These are phyloP conservation scores for Pseudodiploospora longispora DNA, from an alignment of 2,329 filamentous ascomycete genomes.

Conservation along the genomic window DNA sequence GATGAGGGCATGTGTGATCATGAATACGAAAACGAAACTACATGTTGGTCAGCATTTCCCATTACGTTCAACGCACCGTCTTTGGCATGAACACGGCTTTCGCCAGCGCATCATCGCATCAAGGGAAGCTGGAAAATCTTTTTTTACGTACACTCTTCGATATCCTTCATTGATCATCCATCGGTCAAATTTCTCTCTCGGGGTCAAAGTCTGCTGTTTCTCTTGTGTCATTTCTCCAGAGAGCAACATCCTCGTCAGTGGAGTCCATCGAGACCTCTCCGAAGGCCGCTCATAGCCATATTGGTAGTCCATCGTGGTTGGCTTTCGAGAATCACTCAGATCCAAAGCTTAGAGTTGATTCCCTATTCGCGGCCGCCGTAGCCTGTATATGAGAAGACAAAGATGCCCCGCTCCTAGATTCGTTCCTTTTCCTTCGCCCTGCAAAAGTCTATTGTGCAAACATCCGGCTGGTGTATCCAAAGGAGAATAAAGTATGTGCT, in stretches of 20 bases:
- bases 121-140: too few relatives aligned
- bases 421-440: too few relatives aligned
- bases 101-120: too few relatives aligned
- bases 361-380: too few relatives aligned
- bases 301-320: slow-evolving; percentile 19
- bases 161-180: slow-evolving; percentile 92
- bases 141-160: slow-evolving; percentile 58
- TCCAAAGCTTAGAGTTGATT: too few relatives aligned
- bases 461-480: too few relatives aligned
- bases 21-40: slow-evolving; percentile 71
- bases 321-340: too few relatives aligned
- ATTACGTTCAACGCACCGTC: background rate
- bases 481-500: too few relatives aligned
- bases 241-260: slow-evolving; percentile 72
- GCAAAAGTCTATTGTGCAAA: too few relatives aligned
- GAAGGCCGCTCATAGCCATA: slow-evolving; percentile 33
- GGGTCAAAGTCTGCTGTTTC: slow-evolving; percentile 57
- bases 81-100: background rate
- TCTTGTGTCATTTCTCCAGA: slow-evolving; percentile 76
- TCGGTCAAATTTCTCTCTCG: slow-evolving; percentile 66
- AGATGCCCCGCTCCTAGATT: too few relatives aligned
- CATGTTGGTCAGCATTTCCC: slow-evolving; percentile 7
- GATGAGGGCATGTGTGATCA: slow-evolving; percentile 64
- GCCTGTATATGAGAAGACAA: too few relatives aligned
- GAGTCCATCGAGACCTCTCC: slow-evolving; percentile 75